phyloP scores from a whole-genome alignment of 352 stramenopile genomes.

The Pythium sp. region DNA sequence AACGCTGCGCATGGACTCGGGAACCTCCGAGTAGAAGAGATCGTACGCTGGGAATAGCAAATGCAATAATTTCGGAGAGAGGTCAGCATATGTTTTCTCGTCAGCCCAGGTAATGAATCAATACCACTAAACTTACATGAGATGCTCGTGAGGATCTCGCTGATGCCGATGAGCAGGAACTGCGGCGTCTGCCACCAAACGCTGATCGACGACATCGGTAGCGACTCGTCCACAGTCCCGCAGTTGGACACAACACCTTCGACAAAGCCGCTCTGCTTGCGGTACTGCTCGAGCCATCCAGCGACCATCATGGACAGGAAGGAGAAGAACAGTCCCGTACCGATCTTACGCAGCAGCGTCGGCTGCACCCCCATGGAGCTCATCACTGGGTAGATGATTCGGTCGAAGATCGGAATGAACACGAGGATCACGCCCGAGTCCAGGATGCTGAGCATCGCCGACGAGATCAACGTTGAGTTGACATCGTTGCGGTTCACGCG shows the following conservation, averaged over 20 bases:
- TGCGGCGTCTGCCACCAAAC: constrained; percentile 92
- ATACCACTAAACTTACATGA: constrained; percentile 49
- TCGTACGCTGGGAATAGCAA: constrained; percentile 58
- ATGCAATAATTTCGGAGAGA: background rate
- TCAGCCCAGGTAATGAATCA: background rate
- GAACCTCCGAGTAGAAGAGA: constrained; percentile 92
- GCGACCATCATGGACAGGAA: constrained; percentile 71
- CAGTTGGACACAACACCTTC: constrained; percentile 69
- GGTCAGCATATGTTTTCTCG: background rate
- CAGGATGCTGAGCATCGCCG: constrained; percentile 84
- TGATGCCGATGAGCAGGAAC: constrained; percentile 86
- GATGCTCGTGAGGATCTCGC: constrained; percentile 89
- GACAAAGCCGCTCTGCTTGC: constrained; percentile 55
- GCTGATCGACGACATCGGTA: constrained; percentile 80
- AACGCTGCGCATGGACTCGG: constrained; percentile 88
- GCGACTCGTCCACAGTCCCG: constrained; percentile 47
- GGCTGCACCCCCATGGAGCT: constrained; percentile 60
- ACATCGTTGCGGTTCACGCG: constrained; percentile 38
- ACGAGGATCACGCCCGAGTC: constrained; percentile 88
- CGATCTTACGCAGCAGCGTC: constrained; percentile 88
- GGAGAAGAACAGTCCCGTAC: constrained; percentile 77
- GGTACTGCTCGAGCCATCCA: constrained; percentile 66
- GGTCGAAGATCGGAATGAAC: constrained; percentile 89
- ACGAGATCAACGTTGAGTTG: constrained; percentile 65
- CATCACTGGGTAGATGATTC: constrained; percentile 76